These are phyloP conservation scores for Dictyostelium brefeldianum DNA, from an alignment of 78 protist species.

Conservation along the genomic window DNA sequence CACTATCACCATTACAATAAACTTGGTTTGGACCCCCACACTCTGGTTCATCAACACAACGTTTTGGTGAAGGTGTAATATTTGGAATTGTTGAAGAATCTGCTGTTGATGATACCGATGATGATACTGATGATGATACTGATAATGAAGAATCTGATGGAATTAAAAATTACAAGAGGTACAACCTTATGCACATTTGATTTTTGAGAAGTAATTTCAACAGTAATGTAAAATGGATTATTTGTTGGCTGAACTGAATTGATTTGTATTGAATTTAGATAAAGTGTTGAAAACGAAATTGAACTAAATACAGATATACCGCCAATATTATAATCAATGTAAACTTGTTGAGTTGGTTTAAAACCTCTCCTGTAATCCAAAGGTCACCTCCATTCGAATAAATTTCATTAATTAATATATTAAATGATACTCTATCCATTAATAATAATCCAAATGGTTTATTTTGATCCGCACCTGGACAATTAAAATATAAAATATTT, in stretches of 20 bases:
- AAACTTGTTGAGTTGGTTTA: too few relatives aligned
- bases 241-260: too few relatives aligned
- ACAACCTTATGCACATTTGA: neutral
- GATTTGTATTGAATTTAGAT: too few relatives aligned
- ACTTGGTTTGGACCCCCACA: neutral
- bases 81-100: neutral
- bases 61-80: neutral
- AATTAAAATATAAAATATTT: too few relatives aligned
- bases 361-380: neutral
- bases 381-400: neutral
- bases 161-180: neutral
- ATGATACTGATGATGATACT: neutral
- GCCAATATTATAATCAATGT: too few relatives aligned
- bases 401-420: neutral
- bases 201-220: too few relatives aligned
- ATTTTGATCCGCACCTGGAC: too few relatives aligned
- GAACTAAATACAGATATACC: too few relatives aligned
- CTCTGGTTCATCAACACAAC: neutral
- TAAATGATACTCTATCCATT: too few relatives aligned
- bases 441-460: too few relatives aligned
- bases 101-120: neutral
- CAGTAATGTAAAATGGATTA: too few relatives aligned
- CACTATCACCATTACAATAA: neutral
- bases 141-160: neutral
- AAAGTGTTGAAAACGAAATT: too few relatives aligned